Conservation (phyloP, 257 asterid species). For the Capsicum baccatum region DNA sequence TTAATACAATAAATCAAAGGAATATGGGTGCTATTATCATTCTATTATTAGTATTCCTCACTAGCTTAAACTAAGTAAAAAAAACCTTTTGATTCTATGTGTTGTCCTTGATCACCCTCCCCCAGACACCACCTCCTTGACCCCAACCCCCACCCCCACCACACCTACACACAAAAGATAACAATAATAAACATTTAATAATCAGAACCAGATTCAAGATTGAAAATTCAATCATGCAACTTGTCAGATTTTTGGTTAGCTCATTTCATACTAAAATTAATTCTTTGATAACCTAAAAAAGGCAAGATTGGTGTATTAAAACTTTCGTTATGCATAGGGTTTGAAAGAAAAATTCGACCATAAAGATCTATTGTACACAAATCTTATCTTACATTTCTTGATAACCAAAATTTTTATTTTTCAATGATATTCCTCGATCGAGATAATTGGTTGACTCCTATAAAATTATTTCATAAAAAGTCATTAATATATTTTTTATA, state of each 20-base stretch:
- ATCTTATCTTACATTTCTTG: no score
- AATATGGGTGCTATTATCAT: not conserved
- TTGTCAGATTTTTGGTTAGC: not conserved
- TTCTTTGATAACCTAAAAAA: not conserved
- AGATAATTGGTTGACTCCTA: not conserved
- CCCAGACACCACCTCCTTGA: not conserved
- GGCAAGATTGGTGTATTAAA: no score
- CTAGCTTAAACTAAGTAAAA: not conserved
- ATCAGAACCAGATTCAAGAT: slow-evolving; percentile 23
- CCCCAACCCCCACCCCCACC: not conserved
- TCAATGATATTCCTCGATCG: not conserved
- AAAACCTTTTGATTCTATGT: not conserved
- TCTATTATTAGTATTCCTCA: not conserved
- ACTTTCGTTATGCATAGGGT: no score
- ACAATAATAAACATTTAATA: not conserved
- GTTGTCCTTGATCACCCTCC: not conserved
- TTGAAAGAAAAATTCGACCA: no score
- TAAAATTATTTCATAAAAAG: rapidly evolving
- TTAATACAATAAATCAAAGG: not conserved
- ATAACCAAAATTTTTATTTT: no score
- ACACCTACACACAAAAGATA: not conserved
- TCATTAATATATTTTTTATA: not conserved
- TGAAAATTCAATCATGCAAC: not conserved
- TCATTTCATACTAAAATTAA: not conserved
- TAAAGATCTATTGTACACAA: no score